Conservation (phyloP, 768 basidiomycete species). For the Tephrocybe rancida region DNA sequence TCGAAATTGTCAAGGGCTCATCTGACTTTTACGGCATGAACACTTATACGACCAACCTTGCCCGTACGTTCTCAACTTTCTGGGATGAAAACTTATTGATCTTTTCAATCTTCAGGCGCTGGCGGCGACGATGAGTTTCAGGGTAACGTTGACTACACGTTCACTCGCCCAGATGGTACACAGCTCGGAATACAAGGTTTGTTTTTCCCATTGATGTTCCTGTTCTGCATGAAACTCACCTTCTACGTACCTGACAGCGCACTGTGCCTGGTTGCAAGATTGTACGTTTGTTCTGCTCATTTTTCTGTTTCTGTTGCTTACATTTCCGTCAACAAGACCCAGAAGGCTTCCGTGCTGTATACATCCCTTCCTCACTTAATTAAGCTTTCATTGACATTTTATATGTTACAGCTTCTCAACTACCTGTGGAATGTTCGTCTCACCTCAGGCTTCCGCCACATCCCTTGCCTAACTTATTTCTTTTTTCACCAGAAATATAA, state of each 20-base stretch:
- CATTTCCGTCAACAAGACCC: constrained; percentile 46
- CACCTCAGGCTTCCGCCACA: background rate
- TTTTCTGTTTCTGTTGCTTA: background rate
- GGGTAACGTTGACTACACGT: constrained; percentile 60
- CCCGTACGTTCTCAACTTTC: constrained; percentile 38
- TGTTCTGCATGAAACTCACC: too few species aligned
- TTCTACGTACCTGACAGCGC: constrained; percentile 35
- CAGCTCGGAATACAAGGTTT: constrained; percentile 64
- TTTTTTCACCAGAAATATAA: constrained; percentile 38
- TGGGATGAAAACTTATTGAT: background rate
- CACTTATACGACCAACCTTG: constrained; percentile 69
- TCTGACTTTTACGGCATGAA: constrained; percentile 78
- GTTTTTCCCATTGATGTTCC: constrained; percentile 13
- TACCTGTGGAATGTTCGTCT: constrained; percentile 65
- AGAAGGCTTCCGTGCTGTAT: constrained; percentile 64
- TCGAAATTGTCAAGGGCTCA: constrained; percentile 59
- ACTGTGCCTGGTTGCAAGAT: constrained; percentile 69
- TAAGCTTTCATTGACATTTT: background rate
- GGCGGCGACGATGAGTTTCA: constrained; percentile 69
- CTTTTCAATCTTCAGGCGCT: constrained; percentile 37
- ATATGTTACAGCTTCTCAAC: constrained; percentile 51
- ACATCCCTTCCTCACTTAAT: constrained; percentile 9
- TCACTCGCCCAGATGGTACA: constrained; percentile 63
- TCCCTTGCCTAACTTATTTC: background rate
- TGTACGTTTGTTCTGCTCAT: constrained; percentile 37